Percentiles rank a stretch among this genome's conserved stretches.
These are phyloP conservation scores for Nitzschia sp. DNA, from an alignment of 108 stramenopile species.

Conservation along the genomic window DNA sequence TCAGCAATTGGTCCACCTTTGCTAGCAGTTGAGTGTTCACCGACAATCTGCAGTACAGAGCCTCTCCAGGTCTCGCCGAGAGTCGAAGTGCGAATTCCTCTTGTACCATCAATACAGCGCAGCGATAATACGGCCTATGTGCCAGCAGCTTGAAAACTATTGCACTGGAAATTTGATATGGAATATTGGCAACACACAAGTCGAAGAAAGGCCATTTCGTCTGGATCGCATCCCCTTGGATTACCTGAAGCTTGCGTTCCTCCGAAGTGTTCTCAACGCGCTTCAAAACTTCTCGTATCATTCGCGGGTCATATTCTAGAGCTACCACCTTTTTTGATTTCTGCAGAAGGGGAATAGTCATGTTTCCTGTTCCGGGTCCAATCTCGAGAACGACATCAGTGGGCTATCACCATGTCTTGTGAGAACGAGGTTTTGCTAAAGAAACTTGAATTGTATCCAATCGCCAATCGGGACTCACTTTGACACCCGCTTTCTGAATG, in stretches of 20 bases:
- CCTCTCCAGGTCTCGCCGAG: constrained; percentile 93
- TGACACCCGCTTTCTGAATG: constrained; percentile 88
- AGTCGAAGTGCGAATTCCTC: constrained; percentile 96
- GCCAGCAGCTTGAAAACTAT: constrained; percentile 95
- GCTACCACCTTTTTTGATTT: constrained; percentile 89
- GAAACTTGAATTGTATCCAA: constrained; percentile 1
- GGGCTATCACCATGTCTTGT: not conserved
- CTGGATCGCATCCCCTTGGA: constrained; percentile 97
- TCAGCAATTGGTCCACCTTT: constrained; percentile 96
- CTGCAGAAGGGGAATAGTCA: constrained; percentile 94
- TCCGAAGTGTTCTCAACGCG: constrained; percentile 91
- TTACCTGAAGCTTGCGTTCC: constrained; percentile 82
- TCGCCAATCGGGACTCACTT: constrained; percentile 22
- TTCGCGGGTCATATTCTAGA: constrained; percentile 96
- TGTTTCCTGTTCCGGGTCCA: constrained; percentile 94
- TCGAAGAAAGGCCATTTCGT: constrained; percentile 97
- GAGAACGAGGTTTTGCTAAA: not conserved
- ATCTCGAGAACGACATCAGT: constrained; percentile 56
- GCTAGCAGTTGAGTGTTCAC: constrained; percentile 99
- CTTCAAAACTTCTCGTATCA: constrained; percentile 97
- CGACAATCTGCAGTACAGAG: constrained; percentile 93
- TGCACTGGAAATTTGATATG: constrained; percentile 96
- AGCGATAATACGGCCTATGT: constrained; percentile 96
- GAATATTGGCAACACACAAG: constrained; percentile 97
- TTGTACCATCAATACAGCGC: constrained; percentile 99